These are phyloP conservation scores for Collybiopsis confluens DNA, from an alignment of 768 basidiomycete genomes.

Conservation along the genomic window DNA sequence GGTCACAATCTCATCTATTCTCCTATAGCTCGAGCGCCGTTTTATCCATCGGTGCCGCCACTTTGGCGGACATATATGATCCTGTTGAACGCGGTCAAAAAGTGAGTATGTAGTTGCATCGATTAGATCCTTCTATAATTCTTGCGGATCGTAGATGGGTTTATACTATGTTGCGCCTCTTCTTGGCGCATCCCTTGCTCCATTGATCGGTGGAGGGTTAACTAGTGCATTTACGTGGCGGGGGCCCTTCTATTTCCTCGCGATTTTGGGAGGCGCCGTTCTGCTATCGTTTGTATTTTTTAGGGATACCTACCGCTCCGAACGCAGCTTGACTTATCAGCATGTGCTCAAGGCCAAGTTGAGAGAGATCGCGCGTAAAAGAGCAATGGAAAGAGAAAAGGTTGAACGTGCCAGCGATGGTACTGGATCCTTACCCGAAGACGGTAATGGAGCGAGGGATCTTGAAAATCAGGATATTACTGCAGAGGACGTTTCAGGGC, in stretches of 20 bases:
- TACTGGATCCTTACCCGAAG: constrained; percentile 14
- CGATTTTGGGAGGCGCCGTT: constrained; percentile 52
- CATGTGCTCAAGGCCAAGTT: constrained; percentile 48
- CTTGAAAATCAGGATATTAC: constrained; percentile 13
- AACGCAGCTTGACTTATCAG: constrained; percentile 81
- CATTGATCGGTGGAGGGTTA: constrained; percentile 66
- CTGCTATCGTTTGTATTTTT: constrained; percentile 61
- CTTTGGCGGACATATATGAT: constrained; percentile 76
- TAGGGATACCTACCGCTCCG: constrained; percentile 76
- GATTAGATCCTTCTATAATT: neutral
- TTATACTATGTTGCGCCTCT: constrained; percentile 78
- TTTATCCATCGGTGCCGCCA: constrained; percentile 69
- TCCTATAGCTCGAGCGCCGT: constrained; percentile 59
- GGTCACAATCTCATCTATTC: constrained; percentile 1
- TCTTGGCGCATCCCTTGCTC: constrained; percentile 69
- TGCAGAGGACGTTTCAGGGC: constrained; percentile 15
- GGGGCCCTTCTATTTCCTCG: constrained; percentile 78
- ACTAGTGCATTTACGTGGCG: constrained; percentile 73
- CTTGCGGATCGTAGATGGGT: constrained; percentile 47
- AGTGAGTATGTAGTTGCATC: constrained; percentile 17
- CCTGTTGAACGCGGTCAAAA: constrained; percentile 68
- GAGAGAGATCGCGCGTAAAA: constrained; percentile 13
- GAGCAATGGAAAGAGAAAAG: constrained; percentile 20
- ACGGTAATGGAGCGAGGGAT: constrained; percentile 17
- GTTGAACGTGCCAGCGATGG: constrained; percentile 13